Percentiles rank a stretch among this genome's conserved stretches.
Conservation (phyloP, 176 grass and related monocot genomes). For the Eleusine indica region DNA sequence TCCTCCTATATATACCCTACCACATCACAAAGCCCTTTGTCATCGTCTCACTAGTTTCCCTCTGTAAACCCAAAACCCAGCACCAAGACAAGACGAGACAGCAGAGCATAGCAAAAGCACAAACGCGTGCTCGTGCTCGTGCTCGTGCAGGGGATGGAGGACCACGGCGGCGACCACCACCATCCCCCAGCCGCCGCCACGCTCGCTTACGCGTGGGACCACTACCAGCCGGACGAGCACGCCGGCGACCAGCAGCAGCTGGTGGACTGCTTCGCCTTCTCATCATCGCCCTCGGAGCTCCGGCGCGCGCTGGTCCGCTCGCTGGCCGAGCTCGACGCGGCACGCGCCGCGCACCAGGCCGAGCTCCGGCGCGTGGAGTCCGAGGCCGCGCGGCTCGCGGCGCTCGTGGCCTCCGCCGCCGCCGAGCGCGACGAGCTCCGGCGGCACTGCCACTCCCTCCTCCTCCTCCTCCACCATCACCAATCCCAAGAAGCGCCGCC, state of each 20-base stretch:
- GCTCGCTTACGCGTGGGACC: constrained; percentile 48
- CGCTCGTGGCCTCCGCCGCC: constrained; percentile 62
- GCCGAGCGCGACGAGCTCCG: constrained; percentile 91
- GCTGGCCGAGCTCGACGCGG: constrained; percentile 66
- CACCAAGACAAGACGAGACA: not conserved
- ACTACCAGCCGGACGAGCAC: not conserved
- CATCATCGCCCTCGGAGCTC: constrained; percentile 51
- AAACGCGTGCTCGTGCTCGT: not conserved
- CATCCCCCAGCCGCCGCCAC: not conserved
- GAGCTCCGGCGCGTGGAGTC: constrained; percentile 65
- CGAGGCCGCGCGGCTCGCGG: constrained; percentile 63
- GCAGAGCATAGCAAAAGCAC: not conserved
- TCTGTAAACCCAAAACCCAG: not conserved
- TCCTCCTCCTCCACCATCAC: constrained; percentile 68
- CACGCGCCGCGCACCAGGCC: constrained; percentile 53
- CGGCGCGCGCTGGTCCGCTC: constrained; percentile 61
- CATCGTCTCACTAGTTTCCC: constrained; percentile 1
- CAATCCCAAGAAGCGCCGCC: not conserved
- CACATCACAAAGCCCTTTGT: not conserved
- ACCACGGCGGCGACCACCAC: constrained; percentile 40
- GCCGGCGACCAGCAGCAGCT: not conserved
- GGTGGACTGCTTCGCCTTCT: not conserved
- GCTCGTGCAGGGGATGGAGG: constrained; percentile 17
- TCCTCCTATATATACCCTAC: constrained; percentile 33
- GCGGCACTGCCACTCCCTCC: constrained; percentile 71